Conservation (phyloP, 2,329 filamentous ascomycete species). For the Ophiocordyceps camponoti-rufipedis region DNA sequence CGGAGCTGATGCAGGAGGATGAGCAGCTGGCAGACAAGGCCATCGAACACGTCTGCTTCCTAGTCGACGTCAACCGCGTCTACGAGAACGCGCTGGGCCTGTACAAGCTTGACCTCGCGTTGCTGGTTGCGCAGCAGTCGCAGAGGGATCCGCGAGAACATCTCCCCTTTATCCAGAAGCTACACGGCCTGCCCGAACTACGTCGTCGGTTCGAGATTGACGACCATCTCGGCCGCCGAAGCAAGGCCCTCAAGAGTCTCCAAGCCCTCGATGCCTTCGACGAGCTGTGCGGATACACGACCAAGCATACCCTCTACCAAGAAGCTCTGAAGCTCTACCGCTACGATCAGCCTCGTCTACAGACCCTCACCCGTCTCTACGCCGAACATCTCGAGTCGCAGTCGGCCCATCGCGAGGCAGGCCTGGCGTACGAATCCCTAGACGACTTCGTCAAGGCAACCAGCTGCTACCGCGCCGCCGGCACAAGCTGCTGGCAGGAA, state of each 20-base stretch:
- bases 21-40: conserved; percentile 65
- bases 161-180: conserved; percentile 75
- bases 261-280: conserved; percentile 56
- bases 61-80: conserved; percentile 80
- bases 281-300: conserved; percentile 60
- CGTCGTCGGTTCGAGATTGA: conserved; percentile 74
- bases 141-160: conserved; percentile 94
- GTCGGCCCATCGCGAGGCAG: conserved; percentile 72
- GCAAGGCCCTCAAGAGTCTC: conserved; percentile 64
- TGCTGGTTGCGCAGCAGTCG: conserved; percentile 86
- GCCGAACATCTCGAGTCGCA: conserved; percentile 57
- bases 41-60: conserved; percentile 92
- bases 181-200: conserved; percentile 55
- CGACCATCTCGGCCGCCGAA: conserved; percentile 59
- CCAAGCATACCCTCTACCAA: conserved; percentile 64
- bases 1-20: conserved; percentile 50
- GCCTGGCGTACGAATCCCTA: conserved; percentile 79
- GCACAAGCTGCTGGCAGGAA: conserved; percentile 69
- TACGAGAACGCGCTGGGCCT: conserved; percentile 82
- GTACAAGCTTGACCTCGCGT: conserved; percentile 77
- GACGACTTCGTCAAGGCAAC: conserved; percentile 56
- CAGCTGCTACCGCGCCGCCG: conserved; percentile 66
- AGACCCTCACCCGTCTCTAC: conserved; percentile 57
- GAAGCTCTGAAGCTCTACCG: conserved; percentile 66
- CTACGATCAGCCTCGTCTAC: conserved; percentile 53